These are phyloP conservation scores for Stagonosporopsis tanaceti DNA, from an alignment of 2,329 filamentous ascomycete species.

Conservation along the genomic window DNA sequence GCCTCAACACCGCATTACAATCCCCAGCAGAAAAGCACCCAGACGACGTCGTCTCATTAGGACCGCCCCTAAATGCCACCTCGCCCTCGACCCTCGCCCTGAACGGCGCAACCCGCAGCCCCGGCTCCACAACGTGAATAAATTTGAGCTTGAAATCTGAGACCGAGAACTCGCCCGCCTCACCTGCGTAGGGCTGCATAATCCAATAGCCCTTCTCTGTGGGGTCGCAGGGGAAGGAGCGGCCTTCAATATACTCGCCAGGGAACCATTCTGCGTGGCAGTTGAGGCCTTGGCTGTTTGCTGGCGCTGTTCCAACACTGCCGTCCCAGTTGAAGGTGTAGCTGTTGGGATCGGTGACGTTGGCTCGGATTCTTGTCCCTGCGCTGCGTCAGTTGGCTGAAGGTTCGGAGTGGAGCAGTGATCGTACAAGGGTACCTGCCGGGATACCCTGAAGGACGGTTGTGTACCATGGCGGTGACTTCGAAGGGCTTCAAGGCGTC, in stretches of 20 bases:
- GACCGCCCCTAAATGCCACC: conserved; percentile 25
- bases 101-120: conserved; percentile 24
- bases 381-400: neutral
- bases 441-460: neutral
- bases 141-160: conserved; percentile 36
- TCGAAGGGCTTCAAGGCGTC: conserved; percentile 30
- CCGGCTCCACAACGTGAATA: conserved; percentile 26
- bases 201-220: conserved; percentile 33
- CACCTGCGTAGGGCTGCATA: conserved; percentile 29
- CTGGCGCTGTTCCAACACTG: conserved; percentile 24
- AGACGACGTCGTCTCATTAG: conserved; percentile 17
- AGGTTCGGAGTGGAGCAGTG: too few relatives aligned
- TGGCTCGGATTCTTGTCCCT: conserved; percentile 32
- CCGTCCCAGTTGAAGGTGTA: conserved; percentile 22
- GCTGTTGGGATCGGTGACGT: conserved; percentile 39
- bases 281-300: conserved; percentile 29
- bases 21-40: conserved; percentile 28
- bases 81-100: conserved; percentile 25
- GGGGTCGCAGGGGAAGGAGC: conserved; percentile 36
- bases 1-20: conserved; percentile 26
- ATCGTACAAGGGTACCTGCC: conserved; percentile 5
- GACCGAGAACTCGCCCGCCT: conserved; percentile 8
- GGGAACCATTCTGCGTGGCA: conserved; percentile 37
- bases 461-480: conserved; percentile 21
- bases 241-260: conserved; percentile 29